Evolutionary conservation across 2,329 filamentous ascomycete genomes (phyloP).

Genomic region (Fusarium sp.): DNA sequence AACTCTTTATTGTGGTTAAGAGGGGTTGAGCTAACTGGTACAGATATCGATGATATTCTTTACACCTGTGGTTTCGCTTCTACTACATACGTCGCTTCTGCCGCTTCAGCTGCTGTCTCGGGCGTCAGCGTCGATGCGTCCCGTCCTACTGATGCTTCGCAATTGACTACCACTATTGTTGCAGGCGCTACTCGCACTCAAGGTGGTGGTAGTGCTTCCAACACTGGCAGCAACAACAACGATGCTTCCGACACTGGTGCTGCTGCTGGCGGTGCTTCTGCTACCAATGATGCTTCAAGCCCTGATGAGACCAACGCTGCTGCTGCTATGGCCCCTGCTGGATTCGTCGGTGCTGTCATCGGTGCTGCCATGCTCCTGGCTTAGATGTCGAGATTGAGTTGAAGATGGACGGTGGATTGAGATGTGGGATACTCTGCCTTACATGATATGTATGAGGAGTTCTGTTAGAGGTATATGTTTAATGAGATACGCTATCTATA

Average conservation of each 20-base stretch:
- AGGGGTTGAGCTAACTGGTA: neutral
- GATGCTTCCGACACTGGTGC: slow-evolving; percentile 1
- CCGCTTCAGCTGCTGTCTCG: slow-evolving; percentile 42
- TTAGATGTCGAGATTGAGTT: neutral
- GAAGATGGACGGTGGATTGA: neutral
- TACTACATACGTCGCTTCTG: slow-evolving; percentile 46
- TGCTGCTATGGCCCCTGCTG: slow-evolving; percentile 25
- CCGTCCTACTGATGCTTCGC: slow-evolving; percentile 47
- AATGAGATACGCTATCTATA: slow-evolving; percentile 16
- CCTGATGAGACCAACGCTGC: slow-evolving; percentile 36
- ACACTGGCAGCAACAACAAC: slow-evolving; percentile 11
- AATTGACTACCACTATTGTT: slow-evolving; percentile 52
- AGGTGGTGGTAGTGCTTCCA: slow-evolving; percentile 15
- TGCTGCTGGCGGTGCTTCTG: slow-evolving; percentile 12
- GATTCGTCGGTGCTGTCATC: slow-evolving; percentile 30
- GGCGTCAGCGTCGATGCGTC: slow-evolving; percentile 49
- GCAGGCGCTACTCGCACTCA: slow-evolving; percentile 26
- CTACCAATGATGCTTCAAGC: slow-evolving; percentile 21
- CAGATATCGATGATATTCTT: slow-evolving; percentile 52
- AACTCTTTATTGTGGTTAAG: fast-evolving
- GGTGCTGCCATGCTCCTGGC: slow-evolving; percentile 38
- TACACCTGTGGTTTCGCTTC: slow-evolving; percentile 51
- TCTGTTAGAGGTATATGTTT: slow-evolving; percentile 7
- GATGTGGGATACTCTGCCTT: neutral
- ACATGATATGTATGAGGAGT: neutral